Conservation (phyloP, 1,284 basidiomycete genomes). For the Microbotryomycetes sp. region DNA sequence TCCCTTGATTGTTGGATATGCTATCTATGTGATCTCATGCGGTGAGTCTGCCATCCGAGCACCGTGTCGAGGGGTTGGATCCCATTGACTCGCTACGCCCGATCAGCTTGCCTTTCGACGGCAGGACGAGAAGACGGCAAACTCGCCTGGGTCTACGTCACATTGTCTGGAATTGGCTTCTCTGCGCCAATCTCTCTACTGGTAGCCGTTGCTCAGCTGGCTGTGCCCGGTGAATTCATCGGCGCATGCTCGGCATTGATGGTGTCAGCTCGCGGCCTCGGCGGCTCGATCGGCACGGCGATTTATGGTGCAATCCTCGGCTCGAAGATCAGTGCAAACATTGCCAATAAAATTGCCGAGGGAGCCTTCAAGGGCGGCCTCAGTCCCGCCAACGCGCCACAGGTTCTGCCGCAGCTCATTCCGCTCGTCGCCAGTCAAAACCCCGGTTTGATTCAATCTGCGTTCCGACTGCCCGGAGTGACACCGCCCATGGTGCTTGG, state of each 20-base stretch:
- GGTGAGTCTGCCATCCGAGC: too few relatives aligned
- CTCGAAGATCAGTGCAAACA: neutral
- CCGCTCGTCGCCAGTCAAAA: neutral
- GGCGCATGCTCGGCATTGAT: neutral
- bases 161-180: neutral
- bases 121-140: neutral
- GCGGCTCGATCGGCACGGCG: neutral
- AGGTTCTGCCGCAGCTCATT: neutral
- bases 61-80: too few relatives aligned
- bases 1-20: constrained; percentile 4
- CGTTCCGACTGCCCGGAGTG: neutral
- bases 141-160: neutral
- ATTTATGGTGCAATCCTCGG: neutral
- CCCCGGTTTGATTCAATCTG: neutral
- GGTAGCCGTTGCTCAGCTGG: constrained; percentile 12
- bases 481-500: neutral
- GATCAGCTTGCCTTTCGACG: too few relatives aligned
- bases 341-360: neutral
- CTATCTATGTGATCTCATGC: constrained; percentile 1
- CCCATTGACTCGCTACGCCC: too few relatives aligned
- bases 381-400: neutral
- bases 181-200: constrained; percentile 8
- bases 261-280: neutral
- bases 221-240: constrained; percentile 5
- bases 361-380: constrained; percentile 1